A percentile compares a stretch with the other conserved stretches of the same genome.
Conservation (phyloP, 345 rosid species). For the Syzygium grande region DNA sequence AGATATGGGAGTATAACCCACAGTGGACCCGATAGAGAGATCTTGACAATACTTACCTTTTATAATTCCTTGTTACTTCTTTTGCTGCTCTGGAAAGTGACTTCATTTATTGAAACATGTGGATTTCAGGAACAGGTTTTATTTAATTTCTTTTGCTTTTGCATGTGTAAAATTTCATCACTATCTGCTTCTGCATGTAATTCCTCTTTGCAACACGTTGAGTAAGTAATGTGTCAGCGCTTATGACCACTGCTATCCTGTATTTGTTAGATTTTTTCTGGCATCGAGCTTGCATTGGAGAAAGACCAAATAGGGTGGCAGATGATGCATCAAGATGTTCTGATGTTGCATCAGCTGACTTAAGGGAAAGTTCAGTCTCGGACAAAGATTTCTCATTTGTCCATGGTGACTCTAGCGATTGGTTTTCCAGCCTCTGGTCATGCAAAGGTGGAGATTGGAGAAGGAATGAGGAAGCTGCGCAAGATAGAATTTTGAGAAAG, state of each 20-base stretch:
- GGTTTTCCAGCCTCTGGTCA: slow-evolving; percentile 79
- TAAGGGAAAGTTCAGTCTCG: slow-evolving; percentile 15
- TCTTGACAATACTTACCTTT: neutral
- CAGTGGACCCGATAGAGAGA: neutral
- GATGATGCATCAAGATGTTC: slow-evolving; percentile 26
- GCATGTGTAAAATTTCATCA: neutral
- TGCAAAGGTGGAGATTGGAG: slow-evolving; percentile 99
- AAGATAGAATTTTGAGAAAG: slow-evolving; percentile 53
- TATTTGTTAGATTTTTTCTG: slow-evolving; percentile 32
- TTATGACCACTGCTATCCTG: neutral
- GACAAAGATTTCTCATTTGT: slow-evolving; percentile 33
- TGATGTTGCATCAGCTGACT: slow-evolving; percentile 30
- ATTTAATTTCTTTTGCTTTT: neutral
- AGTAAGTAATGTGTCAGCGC: neutral
- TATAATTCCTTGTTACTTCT: neutral
- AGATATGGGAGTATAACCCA: neutral
- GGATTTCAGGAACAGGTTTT: neutral
- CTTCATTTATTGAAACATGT: neutral
- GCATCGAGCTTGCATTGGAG: slow-evolving; percentile 24
- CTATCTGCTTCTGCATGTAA: neutral
- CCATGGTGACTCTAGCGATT: slow-evolving; percentile 39
- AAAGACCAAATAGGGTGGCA: slow-evolving; percentile 18
- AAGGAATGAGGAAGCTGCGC: slow-evolving; percentile 69
- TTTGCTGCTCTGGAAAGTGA: neutral
- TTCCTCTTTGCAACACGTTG: neutral